Conservation (phyloP, 2,329 filamentous ascomycete genomes). For the Microascus cirrosus region DNA sequence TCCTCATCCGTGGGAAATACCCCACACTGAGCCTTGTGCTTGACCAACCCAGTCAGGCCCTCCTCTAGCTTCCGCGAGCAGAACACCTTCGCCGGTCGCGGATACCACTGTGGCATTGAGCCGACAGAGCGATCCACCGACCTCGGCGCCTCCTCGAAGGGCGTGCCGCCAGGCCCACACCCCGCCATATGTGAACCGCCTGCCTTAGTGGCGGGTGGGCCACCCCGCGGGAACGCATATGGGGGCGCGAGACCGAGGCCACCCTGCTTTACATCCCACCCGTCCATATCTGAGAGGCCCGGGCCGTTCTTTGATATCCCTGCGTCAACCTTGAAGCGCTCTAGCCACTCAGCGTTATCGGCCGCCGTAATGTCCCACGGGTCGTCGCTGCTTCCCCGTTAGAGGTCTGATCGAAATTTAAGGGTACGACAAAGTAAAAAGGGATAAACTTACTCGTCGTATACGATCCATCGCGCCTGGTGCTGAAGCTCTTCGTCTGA, state of each 20-base stretch:
- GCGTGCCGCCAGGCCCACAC: slow-evolving; percentile 18
- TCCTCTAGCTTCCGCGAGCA: slow-evolving; percentile 47
- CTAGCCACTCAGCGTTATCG: slow-evolving; percentile 53
- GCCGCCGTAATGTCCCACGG: slow-evolving; percentile 54
- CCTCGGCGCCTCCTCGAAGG: slow-evolving; percentile 28
- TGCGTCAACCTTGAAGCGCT: slow-evolving; percentile 47
- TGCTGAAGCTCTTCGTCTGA: slow-evolving; percentile 52
- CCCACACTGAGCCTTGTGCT: slow-evolving; percentile 20
- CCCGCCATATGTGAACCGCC: slow-evolving; percentile 18
- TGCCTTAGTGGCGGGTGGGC: slow-evolving; percentile 17
- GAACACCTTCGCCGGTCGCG: slow-evolving; percentile 39
- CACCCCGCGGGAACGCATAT: slow-evolving; percentile 32
- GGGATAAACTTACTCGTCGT: slow-evolving; percentile 39
- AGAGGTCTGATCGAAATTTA: not conserved
- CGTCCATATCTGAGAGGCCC: slow-evolving; percentile 27
- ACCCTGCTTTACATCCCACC: slow-evolving; percentile 37
- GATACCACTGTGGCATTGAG: slow-evolving; percentile 28
- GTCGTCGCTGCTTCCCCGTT: slow-evolving; percentile 34
- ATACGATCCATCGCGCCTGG: slow-evolving; percentile 51
- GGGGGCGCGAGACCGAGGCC: slow-evolving; percentile 45
- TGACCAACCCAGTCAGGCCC: slow-evolving; percentile 37
- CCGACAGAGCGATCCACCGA: slow-evolving; percentile 38
- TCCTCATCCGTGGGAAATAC: slow-evolving; percentile 35
- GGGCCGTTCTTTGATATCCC: slow-evolving; percentile 42
- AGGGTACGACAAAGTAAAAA: not conserved